Evolutionary conservation across 2,329 filamentous ascomycete species (phyloP), one percentile per base, ranked within the genome.

Genomic region (Xylariaceae sp.): DNA sequence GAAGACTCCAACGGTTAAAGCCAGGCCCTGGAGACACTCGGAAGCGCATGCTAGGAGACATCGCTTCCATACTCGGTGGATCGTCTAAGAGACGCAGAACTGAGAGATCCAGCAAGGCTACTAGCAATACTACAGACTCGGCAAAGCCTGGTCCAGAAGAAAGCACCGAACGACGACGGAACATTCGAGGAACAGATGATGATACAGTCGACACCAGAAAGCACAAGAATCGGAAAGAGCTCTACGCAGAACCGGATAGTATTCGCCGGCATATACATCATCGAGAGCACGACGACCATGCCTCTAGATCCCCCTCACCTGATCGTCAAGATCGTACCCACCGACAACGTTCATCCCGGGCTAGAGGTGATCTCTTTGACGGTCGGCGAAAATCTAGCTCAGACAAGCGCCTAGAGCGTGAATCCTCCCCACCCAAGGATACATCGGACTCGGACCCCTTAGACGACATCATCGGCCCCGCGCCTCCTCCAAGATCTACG

Each of bases 401-500:
- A 14, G 23, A 54, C 40, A 50, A 41, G 51, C 43, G 46, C 20
- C 10, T 51, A 32, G 44, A 50, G 19, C 41, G 54, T 23, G 37
- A 50, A 21, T 2, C 20, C 7, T 59, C 58, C 16, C 16, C 37
- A 6, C 42, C 44, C 9, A 51, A 61, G 29, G 61, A 67, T 2
- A 66, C 70, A 4, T 74, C 74, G n/a, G 78, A 79, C 40, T 92
- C 89, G 0, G 90, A 96, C 69, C 87, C 90, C 1, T 75, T 92
- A 2, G 87, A 92, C 54, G 85, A 88, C 2, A 76, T 93, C 19
- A 87, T 96, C 32, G 93, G 92, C 0, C 91, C 91, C 1, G 86
- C 83, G 7, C 86, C 87, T 23, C 80, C 80, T 19, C 75, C 74
- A 3, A 62, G 69, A 37, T 37, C 77, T 2, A 72, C 70, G 26